phyloP scores from a whole-genome alignment of 208 protist species.

The Leishmania guyanensis region DNA sequence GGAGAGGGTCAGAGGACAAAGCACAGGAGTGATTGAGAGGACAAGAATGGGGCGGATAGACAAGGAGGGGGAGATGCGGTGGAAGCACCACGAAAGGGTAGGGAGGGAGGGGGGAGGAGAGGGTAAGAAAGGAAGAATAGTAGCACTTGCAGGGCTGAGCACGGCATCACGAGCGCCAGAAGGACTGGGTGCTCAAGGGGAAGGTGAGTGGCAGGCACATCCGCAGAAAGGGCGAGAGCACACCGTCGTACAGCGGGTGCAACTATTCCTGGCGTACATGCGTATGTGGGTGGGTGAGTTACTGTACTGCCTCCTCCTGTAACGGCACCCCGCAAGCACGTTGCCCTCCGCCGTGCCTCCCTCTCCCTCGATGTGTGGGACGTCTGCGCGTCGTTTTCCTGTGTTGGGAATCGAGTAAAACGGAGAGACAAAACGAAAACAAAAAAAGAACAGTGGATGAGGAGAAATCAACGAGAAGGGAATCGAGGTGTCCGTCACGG shows the following conservation, averaged over 20 bases:
- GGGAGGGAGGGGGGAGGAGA: neutral
- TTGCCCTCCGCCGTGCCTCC: neutral
- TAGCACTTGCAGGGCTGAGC: no score
- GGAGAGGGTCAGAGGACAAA: neutral
- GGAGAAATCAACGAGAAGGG: neutral
- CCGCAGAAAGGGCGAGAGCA: neutral
- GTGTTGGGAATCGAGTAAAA: slow-evolving; percentile 8
- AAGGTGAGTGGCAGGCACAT: neutral
- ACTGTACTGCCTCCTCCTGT: neutral
- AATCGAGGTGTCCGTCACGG: neutral
- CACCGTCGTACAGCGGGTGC: neutral
- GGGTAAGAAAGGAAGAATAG: neutral
- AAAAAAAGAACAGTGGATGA: slow-evolving; percentile 2
- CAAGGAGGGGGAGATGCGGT: no score
- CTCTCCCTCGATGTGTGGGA: neutral
- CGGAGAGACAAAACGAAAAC: slow-evolving; percentile 16
- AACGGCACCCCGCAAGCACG: neutral
- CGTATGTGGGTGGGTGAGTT: neutral
- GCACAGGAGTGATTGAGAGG: neutral
- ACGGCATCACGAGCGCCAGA: no score
- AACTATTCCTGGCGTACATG: neutral
- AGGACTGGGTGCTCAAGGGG: neutral
- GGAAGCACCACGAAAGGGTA: no score
- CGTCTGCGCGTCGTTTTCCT: slow-evolving; percentile 4
- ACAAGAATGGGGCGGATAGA: no score